phyloP scores from a whole-genome alignment of 257 asterid genomes.

The Orobanche coerulescens region DNA sequence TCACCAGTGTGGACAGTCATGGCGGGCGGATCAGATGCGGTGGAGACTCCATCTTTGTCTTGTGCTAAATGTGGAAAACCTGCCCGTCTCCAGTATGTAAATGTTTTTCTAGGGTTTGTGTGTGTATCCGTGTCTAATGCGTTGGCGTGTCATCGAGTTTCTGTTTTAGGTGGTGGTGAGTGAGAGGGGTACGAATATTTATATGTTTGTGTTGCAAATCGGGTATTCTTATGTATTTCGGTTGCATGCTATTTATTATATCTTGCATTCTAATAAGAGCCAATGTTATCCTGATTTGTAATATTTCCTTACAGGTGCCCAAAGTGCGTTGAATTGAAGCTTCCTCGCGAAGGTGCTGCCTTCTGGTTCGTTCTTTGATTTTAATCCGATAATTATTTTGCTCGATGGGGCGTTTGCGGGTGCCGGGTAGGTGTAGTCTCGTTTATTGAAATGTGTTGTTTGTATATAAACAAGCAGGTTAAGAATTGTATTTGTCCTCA shows the following conservation, averaged over 20 bases:
- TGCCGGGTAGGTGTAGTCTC: too few species aligned
- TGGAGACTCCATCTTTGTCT: conserved; percentile 33
- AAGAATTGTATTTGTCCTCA: neutral
- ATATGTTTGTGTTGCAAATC: neutral
- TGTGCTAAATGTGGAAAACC: conserved; percentile 88
- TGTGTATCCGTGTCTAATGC: neutral
- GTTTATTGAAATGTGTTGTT: neutral
- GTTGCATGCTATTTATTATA: neutral
- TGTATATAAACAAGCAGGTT: neutral
- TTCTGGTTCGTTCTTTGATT: conserved; percentile 72
- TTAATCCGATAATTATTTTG: conserved; percentile 2
- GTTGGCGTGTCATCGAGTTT: neutral
- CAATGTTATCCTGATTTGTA: neutral
- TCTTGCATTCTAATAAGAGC: neutral
- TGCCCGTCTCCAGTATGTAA: conserved; percentile 73
- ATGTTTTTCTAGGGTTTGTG: neutral
- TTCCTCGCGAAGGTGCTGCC: conserved; percentile 90
- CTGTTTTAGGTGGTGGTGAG: neutral
- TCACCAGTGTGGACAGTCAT: conserved; percentile 28
- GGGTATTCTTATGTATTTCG: conserved; percentile 1
- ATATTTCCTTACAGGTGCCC: conserved; percentile 61
- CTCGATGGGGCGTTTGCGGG: too few species aligned
- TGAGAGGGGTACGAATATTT: neutral
- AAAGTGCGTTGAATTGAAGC: conserved; percentile 83
- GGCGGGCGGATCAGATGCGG: conserved; percentile 68